Evolutionary conservation across 345 rosid genomes (phyloP).

Genomic region (Corchorus olitorius): DNA sequence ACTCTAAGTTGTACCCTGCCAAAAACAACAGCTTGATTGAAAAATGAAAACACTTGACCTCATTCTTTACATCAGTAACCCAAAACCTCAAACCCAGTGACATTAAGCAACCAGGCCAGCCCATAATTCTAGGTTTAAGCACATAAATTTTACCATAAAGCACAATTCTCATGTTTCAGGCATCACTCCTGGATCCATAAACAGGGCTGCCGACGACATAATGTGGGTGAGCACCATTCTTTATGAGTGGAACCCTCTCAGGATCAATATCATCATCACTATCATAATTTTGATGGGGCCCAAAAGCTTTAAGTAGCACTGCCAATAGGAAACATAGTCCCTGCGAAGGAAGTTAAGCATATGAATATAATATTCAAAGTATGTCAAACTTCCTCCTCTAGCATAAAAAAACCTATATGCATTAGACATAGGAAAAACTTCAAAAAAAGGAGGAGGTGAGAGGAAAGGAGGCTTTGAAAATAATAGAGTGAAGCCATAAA

Average conservation of each 20-base stretch:
- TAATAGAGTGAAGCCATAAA: neutral
- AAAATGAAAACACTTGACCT: no score
- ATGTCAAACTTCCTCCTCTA: neutral
- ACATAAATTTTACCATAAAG: conserved; percentile 38
- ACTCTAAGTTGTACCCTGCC: no score
- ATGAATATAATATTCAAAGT: neutral
- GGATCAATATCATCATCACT: conserved; percentile 71
- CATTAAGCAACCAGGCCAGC: neutral
- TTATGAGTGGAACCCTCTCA: conserved; percentile 67
- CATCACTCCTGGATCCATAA: conserved; percentile 50
- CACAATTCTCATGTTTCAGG: conserved; percentile 55
- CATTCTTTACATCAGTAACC: no score
- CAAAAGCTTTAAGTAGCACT: conserved; percentile 70
- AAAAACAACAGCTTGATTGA: no score
- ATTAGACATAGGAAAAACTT: neutral
- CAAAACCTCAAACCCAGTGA: neutral
- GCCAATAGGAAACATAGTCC: conserved; percentile 64
- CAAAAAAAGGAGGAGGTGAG: neutral
- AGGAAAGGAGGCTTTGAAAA: neutral
- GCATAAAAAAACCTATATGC: neutral
- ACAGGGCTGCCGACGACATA: conserved; percentile 71
- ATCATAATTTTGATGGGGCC: conserved; percentile 70
- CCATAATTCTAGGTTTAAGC: neutral
- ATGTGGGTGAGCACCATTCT: conserved; percentile 46
- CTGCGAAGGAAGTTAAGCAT: conserved; percentile 38